Conservation (phyloP, 257 asterid species). For the Solanum okadae region DNA sequence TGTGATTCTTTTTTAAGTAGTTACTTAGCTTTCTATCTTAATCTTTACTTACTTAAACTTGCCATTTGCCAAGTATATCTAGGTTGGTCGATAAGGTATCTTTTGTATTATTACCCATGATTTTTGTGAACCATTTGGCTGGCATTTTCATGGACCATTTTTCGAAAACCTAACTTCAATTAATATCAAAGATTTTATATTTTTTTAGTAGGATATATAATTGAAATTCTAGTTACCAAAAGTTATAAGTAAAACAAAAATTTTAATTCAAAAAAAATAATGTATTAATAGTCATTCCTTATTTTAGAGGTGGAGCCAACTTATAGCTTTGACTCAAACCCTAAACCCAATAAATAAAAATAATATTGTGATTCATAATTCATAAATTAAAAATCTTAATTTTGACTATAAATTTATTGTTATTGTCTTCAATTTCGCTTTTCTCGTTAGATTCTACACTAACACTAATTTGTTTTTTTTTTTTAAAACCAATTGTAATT, state of each 20-base stretch:
- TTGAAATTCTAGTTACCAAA: background rate
- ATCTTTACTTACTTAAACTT: constrained; percentile 8
- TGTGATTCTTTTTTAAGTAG: constrained; percentile 1
- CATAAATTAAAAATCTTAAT: background rate
- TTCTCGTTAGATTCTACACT: background rate
- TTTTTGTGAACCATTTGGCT: background rate
- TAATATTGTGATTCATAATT: background rate
- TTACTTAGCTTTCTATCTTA: constrained; percentile 6
- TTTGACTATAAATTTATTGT: background rate
- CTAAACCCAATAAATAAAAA: background rate
- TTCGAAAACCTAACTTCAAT: background rate
- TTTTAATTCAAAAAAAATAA: background rate
- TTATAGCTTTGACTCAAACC: background rate
- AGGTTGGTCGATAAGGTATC: background rate
- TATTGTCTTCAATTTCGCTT: background rate
- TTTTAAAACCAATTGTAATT: background rate
- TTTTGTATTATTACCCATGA: constrained; percentile 23
- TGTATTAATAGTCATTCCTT: background rate
- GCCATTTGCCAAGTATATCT: constrained; percentile 16
- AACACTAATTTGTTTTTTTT: background rate
- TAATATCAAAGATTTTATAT: background rate
- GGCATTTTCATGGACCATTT: constrained; percentile 8
- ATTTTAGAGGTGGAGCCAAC: background rate
- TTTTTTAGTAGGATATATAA: background rate
- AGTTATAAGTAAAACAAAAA: background rate